These are phyloP conservation scores for Massarina eburnea DNA, from an alignment of 2,329 filamentous ascomycete genomes.

Conservation along the genomic window DNA sequence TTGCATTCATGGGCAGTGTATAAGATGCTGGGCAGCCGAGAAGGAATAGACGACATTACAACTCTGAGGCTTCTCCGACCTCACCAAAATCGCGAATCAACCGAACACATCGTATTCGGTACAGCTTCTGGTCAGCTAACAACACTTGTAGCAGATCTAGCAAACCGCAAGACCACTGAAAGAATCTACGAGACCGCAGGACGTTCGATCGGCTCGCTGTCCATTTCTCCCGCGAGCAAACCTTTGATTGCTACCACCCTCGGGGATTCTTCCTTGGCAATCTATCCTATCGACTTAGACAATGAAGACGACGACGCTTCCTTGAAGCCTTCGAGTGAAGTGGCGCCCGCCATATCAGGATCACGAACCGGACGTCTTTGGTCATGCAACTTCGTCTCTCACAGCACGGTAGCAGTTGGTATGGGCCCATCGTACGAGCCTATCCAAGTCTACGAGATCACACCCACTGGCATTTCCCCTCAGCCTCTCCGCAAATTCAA, in stretches of 20 bases:
- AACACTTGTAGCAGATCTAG: conserved; percentile 22
- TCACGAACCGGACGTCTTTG: conserved; percentile 38
- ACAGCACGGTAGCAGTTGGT: conserved; percentile 55
- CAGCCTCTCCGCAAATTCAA: conserved; percentile 45
- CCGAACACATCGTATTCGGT: conserved; percentile 56
- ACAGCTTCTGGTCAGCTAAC: conserved; percentile 58
- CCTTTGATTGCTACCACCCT: conserved; percentile 56
- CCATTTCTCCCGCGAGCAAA: conserved; percentile 45
- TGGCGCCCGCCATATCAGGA: conserved; percentile 15
- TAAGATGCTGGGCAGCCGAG: conserved; percentile 52
- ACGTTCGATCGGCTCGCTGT: conserved; percentile 49
- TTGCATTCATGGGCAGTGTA: conserved; percentile 54
- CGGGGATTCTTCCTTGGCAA: conserved; percentile 47
- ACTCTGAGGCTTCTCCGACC: conserved; percentile 56
- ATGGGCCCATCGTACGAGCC: conserved; percentile 47
- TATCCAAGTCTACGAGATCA: conserved; percentile 54
- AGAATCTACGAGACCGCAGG: conserved; percentile 47
- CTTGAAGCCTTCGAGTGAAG: conserved; percentile 17
- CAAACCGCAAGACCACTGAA: conserved; percentile 7
- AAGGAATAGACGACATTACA: conserved; percentile 62
- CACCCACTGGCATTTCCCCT: conserved; percentile 45
- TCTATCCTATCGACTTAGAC: conserved; percentile 46
- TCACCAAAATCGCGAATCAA: conserved; percentile 36
- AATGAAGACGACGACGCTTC: conserved; percentile 32
- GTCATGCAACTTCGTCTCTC: conserved; percentile 57